These are phyloP conservation scores for Neonectria hederae DNA, from an alignment of 2,329 filamentous ascomycete genomes.

Conservation along the genomic window DNA sequence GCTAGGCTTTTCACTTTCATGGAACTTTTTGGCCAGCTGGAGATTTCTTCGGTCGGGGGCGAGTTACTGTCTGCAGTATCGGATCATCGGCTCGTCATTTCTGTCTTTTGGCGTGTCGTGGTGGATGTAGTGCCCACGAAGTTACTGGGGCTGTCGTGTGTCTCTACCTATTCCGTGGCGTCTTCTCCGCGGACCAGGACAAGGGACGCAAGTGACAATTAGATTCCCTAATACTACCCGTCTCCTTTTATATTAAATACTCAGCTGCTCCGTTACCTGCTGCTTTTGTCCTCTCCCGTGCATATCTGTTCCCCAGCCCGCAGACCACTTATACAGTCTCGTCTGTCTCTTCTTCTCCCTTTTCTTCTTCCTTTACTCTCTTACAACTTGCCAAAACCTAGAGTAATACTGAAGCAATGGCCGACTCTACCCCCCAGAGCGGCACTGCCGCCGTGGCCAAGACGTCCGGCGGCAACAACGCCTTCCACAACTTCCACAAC, in stretches of 20 bases:
- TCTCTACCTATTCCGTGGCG: background rate
- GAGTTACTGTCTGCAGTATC: background rate
- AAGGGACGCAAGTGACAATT: background rate
- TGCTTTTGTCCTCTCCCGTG: background rate
- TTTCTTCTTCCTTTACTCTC: background rate
- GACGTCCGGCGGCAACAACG: constrained; percentile 73
- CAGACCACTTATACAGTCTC: background rate
- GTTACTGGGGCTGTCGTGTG: background rate
- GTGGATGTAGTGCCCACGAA: background rate
- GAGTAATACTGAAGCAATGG: constrained; percentile 25
- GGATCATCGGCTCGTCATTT: background rate
- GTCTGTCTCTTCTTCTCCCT: background rate
- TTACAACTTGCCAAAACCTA: background rate
- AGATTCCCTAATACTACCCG: background rate
- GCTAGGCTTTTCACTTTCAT: background rate
- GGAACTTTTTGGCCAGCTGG: background rate
- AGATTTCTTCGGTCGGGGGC: background rate
- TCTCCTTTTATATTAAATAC: constrained; percentile 15
- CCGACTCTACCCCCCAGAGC: constrained; percentile 16
- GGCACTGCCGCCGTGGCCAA: constrained; percentile 44
- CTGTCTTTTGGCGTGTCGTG: background rate
- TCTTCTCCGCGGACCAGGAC: background rate
- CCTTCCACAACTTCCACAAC: constrained; percentile 82
- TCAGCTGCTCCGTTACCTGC: background rate
- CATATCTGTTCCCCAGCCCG: constrained; percentile 5